Percentiles rank a stretch among this genome's conserved stretches.
Conservation (phyloP, 768 basidiomycete genomes). For the Russula foetens region DNA sequence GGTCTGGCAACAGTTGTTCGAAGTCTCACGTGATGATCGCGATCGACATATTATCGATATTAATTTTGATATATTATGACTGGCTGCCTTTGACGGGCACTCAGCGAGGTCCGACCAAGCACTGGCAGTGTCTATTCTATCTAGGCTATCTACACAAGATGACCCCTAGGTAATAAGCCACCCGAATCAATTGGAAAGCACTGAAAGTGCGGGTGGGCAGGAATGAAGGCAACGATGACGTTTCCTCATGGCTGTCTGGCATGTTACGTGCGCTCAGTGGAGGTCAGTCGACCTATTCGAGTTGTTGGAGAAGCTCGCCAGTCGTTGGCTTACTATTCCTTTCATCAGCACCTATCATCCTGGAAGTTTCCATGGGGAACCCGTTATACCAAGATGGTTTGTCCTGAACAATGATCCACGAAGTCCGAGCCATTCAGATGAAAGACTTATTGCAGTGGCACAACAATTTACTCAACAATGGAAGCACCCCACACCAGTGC, state of each 20-base stretch:
- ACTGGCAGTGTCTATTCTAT: too few relatives aligned
- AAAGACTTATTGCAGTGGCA: conserved; percentile 11
- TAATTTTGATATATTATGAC: too few relatives aligned
- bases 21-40: too few relatives aligned
- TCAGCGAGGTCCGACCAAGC: conserved; percentile 6
- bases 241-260: too few relatives aligned
- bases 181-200: too few relatives aligned
- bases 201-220: too few relatives aligned
- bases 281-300: conserved; percentile 2
- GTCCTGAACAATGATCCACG: neutral
- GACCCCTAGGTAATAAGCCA: too few relatives aligned
- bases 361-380: conserved; percentile 3
- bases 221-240: too few relatives aligned
- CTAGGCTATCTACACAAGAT: too few relatives aligned
- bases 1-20: neutral
- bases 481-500: conserved; percentile 18
- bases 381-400: conserved; percentile 10
- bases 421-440: neutral
- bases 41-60: too few relatives aligned
- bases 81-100: neutral
- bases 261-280: conserved; percentile 14
- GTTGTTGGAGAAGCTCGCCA: neutral
- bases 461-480: conserved; percentile 20
- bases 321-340: neutral
- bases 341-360: conserved; percentile 13